A percentile compares a stretch with the other conserved stretches of the same genome.
These are phyloP conservation scores for Corynascus novoguineensis DNA, from an alignment of 495 filamentous ascomycete species.

Conservation along the genomic window DNA sequence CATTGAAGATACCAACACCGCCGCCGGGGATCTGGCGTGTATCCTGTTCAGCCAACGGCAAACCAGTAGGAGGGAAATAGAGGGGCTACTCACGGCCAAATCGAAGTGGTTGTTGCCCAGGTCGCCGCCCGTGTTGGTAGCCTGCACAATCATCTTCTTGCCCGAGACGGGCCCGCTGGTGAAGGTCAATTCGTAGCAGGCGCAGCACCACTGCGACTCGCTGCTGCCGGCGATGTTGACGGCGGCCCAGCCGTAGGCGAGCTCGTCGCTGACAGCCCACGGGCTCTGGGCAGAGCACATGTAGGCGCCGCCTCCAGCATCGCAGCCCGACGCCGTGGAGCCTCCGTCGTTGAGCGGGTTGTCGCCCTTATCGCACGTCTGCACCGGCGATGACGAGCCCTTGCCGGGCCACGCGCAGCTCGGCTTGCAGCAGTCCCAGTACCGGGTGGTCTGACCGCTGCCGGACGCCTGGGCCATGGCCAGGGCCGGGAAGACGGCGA, in stretches of 20 bases:
- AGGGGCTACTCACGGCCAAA: slow-evolving; percentile 41
- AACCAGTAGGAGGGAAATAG: not conserved
- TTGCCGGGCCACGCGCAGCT: slow-evolving; percentile 59
- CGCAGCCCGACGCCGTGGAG: slow-evolving; percentile 43
- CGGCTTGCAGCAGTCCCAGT: slow-evolving; percentile 70
- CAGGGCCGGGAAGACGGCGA: slow-evolving; percentile 19
- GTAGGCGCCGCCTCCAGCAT: slow-evolving; percentile 51
- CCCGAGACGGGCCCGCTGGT: slow-evolving; percentile 50
- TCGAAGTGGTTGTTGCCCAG: slow-evolving; percentile 57
- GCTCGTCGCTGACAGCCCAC: slow-evolving; percentile 53
- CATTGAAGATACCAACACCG: slow-evolving; percentile 60
- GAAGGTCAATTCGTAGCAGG: slow-evolving; percentile 64
- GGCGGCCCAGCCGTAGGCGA: slow-evolving; percentile 61
- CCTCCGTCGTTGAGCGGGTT: slow-evolving; percentile 46
- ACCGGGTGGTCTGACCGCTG: slow-evolving; percentile 54
- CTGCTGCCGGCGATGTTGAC: slow-evolving; percentile 49
- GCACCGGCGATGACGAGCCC: slow-evolving; percentile 38
- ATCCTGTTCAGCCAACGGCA: not conserved
- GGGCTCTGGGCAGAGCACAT: slow-evolving; percentile 60
- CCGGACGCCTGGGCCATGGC: slow-evolving; percentile 32
- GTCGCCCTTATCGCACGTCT: slow-evolving; percentile 55
- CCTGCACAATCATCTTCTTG: slow-evolving; percentile 64
- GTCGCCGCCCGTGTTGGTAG: slow-evolving; percentile 60
- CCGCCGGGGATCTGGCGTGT: slow-evolving; percentile 55
- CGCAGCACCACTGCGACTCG: slow-evolving; percentile 59